Base-by-base conservation (phyloP, 352 stramenopile species). In the Phytophthora chlamydospora region DNA sequence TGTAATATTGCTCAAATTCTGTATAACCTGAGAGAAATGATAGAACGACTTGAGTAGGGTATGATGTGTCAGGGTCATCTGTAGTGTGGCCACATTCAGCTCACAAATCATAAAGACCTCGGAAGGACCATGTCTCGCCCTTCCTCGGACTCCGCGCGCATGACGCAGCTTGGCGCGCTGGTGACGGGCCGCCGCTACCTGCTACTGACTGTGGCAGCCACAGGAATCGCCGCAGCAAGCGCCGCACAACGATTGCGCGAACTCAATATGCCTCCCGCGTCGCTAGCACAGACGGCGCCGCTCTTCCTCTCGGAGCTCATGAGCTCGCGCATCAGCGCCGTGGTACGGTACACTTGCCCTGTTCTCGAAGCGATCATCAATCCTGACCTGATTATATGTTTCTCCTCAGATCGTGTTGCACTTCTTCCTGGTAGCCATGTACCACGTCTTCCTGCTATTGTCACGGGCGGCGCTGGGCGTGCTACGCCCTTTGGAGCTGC, bases 371-470 rank as follows among this genome's bases (percentile, higher is more conserved):
- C 32, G 66, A 70, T 54, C 54, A 63, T 70, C 57, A 66, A 47
- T 63, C 21, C 24, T 54, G 17, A 54, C 13, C 13, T 44, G 29
- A 52, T 17, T 11, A 38, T 51, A 34, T 43, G 42, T 61, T 59
- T 32, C 29, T 35, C 42, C 68, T 59, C 51, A 90, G 80, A 90
- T 90, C 46, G 66, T 87, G 40, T 59, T 90, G 33, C 83, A 92
- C 44, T 89, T 85, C 47, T 82, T 90, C 62, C 68, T 87, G 11
- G 74, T 92, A 43, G 41, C 75, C 51, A 78, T 90, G 64, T 92
- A 92, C 39, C 72, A 90, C 38, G 40, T 76, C 16, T 90, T 90
- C 50, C 43, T 92, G 24, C 58, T 73, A 16, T 61, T 88, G 29
- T 79, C 80, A 14, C 71, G 60, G 21, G 43, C 62, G 9, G 75